phyloP scores from a whole-genome alignment of 208 protist species.

The Herpetomonas samuelpessoai region DNA sequence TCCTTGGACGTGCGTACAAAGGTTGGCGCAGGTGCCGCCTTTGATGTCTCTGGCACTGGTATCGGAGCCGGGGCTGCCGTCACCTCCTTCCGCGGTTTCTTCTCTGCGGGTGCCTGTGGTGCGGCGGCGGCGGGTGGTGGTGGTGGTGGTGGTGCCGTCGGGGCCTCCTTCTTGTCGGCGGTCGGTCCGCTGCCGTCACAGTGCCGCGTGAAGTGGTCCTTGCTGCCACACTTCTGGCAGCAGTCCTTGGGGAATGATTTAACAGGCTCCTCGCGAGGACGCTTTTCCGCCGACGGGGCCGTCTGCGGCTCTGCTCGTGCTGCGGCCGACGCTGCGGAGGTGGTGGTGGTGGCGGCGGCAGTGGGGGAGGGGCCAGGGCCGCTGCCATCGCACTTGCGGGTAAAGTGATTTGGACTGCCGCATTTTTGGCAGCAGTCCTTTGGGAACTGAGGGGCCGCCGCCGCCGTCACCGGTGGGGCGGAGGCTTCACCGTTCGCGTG shows the following conservation, averaged over 20 bases:
- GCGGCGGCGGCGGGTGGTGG: constrained; percentile 5
- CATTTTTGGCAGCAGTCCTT: constrained; percentile 42
- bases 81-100: background rate
- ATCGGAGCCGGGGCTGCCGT: too few relatives aligned
- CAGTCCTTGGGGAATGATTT: constrained; percentile 23
- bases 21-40: background rate
- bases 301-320: too few relatives aligned
- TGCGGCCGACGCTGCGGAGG: too few relatives aligned
- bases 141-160: background rate
- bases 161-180: background rate
- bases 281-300: too few relatives aligned
- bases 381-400: constrained; percentile 23
- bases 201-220: constrained; percentile 36
- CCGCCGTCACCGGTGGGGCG: background rate
- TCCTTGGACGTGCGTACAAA: constrained; percentile 62
- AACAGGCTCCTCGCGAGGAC: too few relatives aligned
- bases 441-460: constrained; percentile 9
- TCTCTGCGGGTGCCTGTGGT: background rate
- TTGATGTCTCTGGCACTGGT: background rate
- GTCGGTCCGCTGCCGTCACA: constrained; percentile 18
- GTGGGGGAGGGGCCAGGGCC: constrained; percentile 1
- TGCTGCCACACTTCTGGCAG: constrained; percentile 41
- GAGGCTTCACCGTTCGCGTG: background rate
- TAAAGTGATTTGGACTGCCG: constrained; percentile 22
- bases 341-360: background rate